These are phyloP conservation scores for Ceratocystis cubensis DNA, from an alignment of 2,329 filamentous ascomycete species.

Conservation along the genomic window DNA sequence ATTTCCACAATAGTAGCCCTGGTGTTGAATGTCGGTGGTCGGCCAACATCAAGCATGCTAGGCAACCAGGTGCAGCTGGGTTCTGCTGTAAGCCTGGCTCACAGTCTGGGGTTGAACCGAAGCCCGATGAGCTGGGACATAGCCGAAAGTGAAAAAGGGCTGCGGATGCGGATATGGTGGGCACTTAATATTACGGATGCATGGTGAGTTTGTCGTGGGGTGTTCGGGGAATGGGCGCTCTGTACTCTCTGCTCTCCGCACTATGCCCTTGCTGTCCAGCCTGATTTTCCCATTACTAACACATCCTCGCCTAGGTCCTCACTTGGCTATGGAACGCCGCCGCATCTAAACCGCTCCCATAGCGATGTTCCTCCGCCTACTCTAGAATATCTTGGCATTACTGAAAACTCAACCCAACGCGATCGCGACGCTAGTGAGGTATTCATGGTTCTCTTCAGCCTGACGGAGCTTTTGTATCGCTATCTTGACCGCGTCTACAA, in stretches of 20 bases:
- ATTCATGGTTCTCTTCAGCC: constrained; percentile 34
- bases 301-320: constrained; percentile 32
- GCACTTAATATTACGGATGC: constrained; percentile 41
- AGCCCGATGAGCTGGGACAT: constrained; percentile 42
- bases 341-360: constrained; percentile 34
- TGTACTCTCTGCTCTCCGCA: neutral
- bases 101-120: constrained; percentile 43
- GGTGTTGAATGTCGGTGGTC: constrained; percentile 46
- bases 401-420: constrained; percentile 21
- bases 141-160: constrained; percentile 36
- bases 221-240: neutral
- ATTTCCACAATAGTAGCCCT: constrained; percentile 46
- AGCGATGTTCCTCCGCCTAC: constrained; percentile 38
- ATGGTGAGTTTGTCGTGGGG: constrained; percentile 32
- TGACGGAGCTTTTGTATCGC: constrained; percentile 34
- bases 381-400: constrained; percentile 28
- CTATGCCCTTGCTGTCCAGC: neutral
- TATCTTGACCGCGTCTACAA: constrained; percentile 24
- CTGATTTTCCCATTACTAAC: neutral
- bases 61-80: constrained; percentile 43
- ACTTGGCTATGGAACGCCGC: constrained; percentile 41
- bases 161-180: constrained; percentile 46
- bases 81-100: constrained; percentile 38
- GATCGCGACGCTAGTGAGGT: constrained; percentile 27
- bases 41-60: constrained; percentile 47